These are phyloP conservation scores for Dissophora globulifera DNA, from an alignment of 192 early-diverging fungal species.

Conservation along the genomic window DNA sequence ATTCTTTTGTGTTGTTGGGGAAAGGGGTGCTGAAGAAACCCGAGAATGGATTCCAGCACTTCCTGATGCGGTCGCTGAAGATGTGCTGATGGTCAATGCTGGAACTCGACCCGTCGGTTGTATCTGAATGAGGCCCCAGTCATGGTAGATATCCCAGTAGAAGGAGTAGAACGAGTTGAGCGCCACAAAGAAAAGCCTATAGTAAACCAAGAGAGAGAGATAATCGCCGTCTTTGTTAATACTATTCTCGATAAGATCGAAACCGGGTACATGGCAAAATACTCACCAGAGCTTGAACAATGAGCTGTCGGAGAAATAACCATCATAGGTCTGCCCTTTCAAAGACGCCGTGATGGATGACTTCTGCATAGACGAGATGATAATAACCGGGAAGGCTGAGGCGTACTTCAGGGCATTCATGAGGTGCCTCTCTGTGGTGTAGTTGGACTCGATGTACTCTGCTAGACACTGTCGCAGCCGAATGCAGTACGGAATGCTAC, in stretches of 20 bases:
- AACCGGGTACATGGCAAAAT: no score
- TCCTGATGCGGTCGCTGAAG: not conserved
- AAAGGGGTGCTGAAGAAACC: not conserved
- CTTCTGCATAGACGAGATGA: slow-evolving; percentile 63
- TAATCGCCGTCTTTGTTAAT: no score
- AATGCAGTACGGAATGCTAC: slow-evolving; percentile 83
- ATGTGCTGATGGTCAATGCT: slow-evolving; percentile 34
- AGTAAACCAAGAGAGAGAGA: not conserved
- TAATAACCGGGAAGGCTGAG: slow-evolving; percentile 83
- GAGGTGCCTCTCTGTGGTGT: slow-evolving; percentile 72
- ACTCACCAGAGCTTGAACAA: slow-evolving; percentile 49
- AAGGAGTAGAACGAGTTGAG: slow-evolving; percentile 94
- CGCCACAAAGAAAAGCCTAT: slow-evolving; percentile 70
- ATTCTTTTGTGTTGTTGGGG: slow-evolving; percentile 16
- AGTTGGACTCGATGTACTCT: slow-evolving; percentile 72
- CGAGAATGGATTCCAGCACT: slow-evolving; percentile 31
- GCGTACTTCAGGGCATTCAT: slow-evolving; percentile 95
- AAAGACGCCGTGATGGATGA: slow-evolving; percentile 37
- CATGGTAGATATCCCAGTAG: slow-evolving; percentile 95
- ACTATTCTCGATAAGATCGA: no score
- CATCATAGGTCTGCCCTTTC: slow-evolving; percentile 20
- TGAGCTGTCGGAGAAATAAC: slow-evolving; percentile 41
- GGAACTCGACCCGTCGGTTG: slow-evolving; percentile 43
- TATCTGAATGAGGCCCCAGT: slow-evolving; percentile 78
- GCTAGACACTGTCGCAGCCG: slow-evolving; percentile 83